These are phyloP conservation scores for Colletotrichum filicis DNA, from an alignment of 2,329 filamentous ascomycete genomes.

Conservation along the genomic window DNA sequence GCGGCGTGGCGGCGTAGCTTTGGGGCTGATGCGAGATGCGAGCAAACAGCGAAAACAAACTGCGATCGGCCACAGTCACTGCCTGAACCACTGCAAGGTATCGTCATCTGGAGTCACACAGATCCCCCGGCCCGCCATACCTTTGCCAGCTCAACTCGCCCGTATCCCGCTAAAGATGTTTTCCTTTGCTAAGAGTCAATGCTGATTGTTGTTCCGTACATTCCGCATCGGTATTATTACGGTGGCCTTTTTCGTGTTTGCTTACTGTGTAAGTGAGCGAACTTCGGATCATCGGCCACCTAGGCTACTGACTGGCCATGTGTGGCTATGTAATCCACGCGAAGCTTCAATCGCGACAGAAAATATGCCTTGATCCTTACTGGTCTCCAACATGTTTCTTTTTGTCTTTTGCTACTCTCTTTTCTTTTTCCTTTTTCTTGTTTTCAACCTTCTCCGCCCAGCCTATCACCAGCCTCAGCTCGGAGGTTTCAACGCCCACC, in stretches of 20 bases:
- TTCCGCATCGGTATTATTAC: too few species aligned
- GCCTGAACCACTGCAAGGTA: background rate
- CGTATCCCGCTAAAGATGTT: background rate
- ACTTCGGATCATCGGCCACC: background rate
- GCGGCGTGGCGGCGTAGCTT: background rate
- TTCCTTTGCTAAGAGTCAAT: background rate
- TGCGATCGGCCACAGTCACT: background rate
- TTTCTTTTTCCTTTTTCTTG: too few species aligned
- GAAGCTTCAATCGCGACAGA: background rate
- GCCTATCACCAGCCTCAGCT: background rate
- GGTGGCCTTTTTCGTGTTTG: background rate
- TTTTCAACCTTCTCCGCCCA: too few species aligned
- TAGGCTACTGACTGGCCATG: background rate
- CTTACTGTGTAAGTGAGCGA: background rate
- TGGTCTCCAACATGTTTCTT: background rate
- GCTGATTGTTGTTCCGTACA: too few species aligned
- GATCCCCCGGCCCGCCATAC: background rate
- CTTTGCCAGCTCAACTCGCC: background rate
- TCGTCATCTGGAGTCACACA: background rate
- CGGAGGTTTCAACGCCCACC: background rate
- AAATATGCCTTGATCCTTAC: background rate
- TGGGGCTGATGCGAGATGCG: background rate
- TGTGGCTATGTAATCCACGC: background rate
- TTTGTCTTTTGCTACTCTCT: too few species aligned
- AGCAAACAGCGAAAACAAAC: background rate